These are phyloP conservation scores for Stagonosporopsis vannaccii DNA, from an alignment of 2,329 filamentous ascomycete species.

Conservation along the genomic window DNA sequence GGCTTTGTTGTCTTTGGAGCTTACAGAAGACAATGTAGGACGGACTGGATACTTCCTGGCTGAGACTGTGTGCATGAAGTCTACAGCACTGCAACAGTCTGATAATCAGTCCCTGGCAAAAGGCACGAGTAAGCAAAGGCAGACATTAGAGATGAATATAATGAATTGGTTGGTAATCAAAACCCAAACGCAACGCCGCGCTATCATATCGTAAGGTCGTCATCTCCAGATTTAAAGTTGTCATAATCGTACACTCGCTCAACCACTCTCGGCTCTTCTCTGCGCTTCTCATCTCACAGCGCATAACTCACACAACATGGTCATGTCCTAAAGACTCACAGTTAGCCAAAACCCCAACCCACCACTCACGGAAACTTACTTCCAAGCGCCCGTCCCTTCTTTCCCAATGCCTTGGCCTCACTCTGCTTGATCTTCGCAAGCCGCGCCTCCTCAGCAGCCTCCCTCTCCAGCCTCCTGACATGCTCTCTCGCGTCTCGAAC, in stretches of 20 bases:
- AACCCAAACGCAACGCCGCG: not conserved
- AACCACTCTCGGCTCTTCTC: too few species aligned
- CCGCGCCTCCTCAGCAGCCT: slow-evolving; percentile 62
- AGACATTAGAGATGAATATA: not conserved
- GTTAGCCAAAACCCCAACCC: not conserved
- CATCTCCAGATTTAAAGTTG: too few species aligned
- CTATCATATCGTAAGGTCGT: not conserved
- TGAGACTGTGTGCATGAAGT: too few species aligned
- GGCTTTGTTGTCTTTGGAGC: too few species aligned
- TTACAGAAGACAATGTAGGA: too few species aligned
- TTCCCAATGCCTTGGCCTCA: slow-evolving; percentile 70
- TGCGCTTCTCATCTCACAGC: not conserved
- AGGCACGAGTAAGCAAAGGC: too few species aligned
- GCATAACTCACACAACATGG: slow-evolving; percentile 3
- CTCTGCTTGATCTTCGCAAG: slow-evolving; percentile 72
- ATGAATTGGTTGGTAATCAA: not conserved
- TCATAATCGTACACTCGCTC: not conserved
- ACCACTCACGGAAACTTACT: slow-evolving; percentile 57
- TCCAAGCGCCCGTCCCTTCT: slow-evolving; percentile 73
- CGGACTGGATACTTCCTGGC: too few species aligned
- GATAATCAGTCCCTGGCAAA: too few species aligned
- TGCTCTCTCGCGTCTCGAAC: slow-evolving; percentile 70
- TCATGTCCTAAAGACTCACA: slow-evolving; percentile 17
- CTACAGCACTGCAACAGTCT: not conserved
- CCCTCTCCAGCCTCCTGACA: slow-evolving; percentile 68